phyloP scores from a whole-genome alignment of 2,329 filamentous ascomycete genomes.

The Venturia asperata region DNA sequence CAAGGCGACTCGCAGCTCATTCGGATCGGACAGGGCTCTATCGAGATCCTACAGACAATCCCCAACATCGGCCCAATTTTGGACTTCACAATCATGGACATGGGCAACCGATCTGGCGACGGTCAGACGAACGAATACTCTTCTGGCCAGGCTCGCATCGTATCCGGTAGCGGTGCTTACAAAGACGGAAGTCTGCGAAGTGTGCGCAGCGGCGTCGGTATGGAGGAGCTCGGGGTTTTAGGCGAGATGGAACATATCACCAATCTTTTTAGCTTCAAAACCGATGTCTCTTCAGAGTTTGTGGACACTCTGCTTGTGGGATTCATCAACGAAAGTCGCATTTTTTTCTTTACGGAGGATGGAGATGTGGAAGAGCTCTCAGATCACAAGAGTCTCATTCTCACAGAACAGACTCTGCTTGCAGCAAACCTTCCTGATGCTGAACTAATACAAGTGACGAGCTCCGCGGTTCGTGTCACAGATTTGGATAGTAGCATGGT shows the following conservation, averaged over 20 bases:
- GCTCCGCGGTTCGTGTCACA: conserved; percentile 53
- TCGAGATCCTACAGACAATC: conserved; percentile 66
- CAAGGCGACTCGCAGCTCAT: conserved; percentile 87
- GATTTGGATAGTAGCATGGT: conserved; percentile 50
- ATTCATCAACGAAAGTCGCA: conserved; percentile 73
- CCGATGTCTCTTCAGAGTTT: conserved; percentile 42
- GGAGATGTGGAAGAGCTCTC: conserved; percentile 83
- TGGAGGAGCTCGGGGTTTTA: conserved; percentile 78
- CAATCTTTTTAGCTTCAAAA: conserved; percentile 62
- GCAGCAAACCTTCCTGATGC: conserved; percentile 57
- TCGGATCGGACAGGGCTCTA: conserved; percentile 47
- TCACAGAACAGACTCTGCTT: conserved; percentile 66
- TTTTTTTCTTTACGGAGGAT: conserved; percentile 66
- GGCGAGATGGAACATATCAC: conserved; percentile 69
- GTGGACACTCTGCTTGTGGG: conserved; percentile 71
- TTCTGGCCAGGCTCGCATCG: conserved; percentile 86
- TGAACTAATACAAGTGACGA: conserved; percentile 78
- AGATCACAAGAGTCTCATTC: conserved; percentile 60
- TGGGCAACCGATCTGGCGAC: conserved; percentile 77
- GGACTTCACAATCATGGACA: conserved; percentile 93
- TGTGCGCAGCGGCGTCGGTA: conserved; percentile 85
- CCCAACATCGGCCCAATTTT: conserved; percentile 84
- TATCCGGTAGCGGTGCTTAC: conserved; percentile 86
- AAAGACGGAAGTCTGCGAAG: conserved; percentile 82
- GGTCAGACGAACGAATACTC: conserved; percentile 82